Conservation (phyloP, 306 rosid genomes). For the Fragaria ananassa region DNA sequence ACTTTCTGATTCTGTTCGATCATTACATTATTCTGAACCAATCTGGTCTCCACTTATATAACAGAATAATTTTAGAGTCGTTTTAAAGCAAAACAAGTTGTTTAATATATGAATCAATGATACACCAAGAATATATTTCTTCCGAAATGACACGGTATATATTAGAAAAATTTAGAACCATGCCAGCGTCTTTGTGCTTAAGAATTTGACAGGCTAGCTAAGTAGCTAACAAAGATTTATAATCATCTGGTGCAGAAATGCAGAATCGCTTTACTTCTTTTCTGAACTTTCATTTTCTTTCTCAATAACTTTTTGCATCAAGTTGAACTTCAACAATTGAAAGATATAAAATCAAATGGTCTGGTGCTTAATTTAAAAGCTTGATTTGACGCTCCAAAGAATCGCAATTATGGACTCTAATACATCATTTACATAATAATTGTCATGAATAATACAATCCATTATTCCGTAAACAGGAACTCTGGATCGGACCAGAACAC, state of each 20-base stretch:
- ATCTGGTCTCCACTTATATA: not conserved
- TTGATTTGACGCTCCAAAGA: not conserved
- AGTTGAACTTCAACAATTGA: not conserved
- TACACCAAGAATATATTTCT: too few species aligned
- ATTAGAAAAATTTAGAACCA: not conserved
- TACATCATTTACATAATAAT: not conserved
- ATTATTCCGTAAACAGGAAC: not conserved
- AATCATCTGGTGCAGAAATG: not conserved
- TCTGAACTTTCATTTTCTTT: not conserved
- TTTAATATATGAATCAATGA: not conserved
- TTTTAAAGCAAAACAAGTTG: not conserved
- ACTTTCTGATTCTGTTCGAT: not conserved
- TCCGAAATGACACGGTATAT: not conserved
- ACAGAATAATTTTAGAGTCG: not conserved
- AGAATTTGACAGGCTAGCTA: not conserved
- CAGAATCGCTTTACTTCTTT: not conserved
- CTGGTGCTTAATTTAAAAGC: not conserved
- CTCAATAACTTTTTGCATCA: conserved; percentile 30
- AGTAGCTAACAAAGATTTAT: not conserved
- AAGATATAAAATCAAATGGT: not conserved
- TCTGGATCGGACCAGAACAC: not conserved
- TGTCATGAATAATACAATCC: not conserved
- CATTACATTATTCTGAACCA: not conserved
- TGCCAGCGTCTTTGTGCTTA: too few species aligned
- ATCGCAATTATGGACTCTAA: not conserved